These are phyloP conservation scores for Penicillium canescens DNA, from an alignment of 495 filamentous ascomycete species.

Conservation along the genomic window DNA sequence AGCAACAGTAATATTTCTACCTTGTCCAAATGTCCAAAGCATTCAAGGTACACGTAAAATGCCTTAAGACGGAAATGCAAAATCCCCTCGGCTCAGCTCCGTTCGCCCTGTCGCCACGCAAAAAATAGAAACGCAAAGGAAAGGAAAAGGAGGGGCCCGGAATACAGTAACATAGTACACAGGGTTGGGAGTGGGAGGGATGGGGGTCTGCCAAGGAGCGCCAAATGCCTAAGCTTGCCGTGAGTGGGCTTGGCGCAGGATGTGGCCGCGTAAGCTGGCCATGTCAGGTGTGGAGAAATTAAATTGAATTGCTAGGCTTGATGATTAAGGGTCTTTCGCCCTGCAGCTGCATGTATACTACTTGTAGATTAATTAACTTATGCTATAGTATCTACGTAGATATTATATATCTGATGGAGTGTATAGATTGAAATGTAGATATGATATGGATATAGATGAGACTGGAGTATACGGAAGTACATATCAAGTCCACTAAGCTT, in stretches of 20 bases:
- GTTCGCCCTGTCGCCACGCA: slow-evolving; percentile 1
- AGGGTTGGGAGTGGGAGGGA: too few species aligned
- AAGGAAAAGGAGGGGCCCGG: slow-evolving; percentile 3
- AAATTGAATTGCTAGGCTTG: background rate
- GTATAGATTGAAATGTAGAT: too few species aligned
- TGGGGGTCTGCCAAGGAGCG: slow-evolving; percentile 21
- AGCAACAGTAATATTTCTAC: background rate
- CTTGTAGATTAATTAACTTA: too few species aligned
- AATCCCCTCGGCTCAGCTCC: slow-evolving; percentile 1
- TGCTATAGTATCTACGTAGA: too few species aligned
- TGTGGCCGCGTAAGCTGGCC: slow-evolving; percentile 32
- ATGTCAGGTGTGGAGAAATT: slow-evolving; percentile 15
- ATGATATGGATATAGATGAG: too few species aligned
- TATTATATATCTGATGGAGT: too few species aligned
- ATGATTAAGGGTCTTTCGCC: slow-evolving; percentile 8
- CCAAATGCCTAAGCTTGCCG: slow-evolving; percentile 34
- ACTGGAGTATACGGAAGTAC: background rate
- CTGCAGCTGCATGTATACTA: too few species aligned
- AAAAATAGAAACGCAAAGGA: slow-evolving; percentile 6
- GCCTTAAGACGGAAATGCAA: background rate
- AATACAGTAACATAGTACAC: background rate
- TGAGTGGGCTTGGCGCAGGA: slow-evolving; percentile 24
- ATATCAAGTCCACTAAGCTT: background rate
- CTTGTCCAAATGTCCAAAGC: background rate
- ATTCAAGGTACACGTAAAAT: too few species aligned